Base-by-base conservation (phyloP, 306 rosid species). In the Vigna angularis region DNA sequence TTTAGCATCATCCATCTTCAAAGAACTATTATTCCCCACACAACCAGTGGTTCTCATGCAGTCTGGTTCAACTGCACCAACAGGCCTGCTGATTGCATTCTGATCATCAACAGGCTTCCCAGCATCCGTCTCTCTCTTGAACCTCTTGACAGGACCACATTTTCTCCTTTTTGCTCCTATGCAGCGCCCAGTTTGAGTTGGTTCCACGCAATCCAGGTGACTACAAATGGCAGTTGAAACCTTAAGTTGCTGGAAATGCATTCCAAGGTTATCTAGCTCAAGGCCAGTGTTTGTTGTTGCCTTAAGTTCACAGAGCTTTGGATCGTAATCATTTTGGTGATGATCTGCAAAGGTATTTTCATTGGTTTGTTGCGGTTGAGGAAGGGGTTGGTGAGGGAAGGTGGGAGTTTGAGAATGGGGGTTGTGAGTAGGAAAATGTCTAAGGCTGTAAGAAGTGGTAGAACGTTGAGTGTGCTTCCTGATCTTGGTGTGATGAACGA, bases 121-220 rank as follows among this genome's bases (percentile, higher is more conserved):
- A 40, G 69, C 40, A 14, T 57, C 76, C 9, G 82, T 61, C 50
- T 87, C 93, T 44, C 79, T 91, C 73, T 82, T 87, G 83, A 94
- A 90, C 90, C 97, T 88, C 90, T 92, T 94, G 44, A 92, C 98
- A 48, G 94, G 88, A 75, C 90, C 90, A 26, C 96, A 87, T 82
- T 94, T 94, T 86, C 97, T 89, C 82, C 92, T 86, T 87, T 87
- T 94, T 38, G 98, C 93, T 73, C 98, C 98, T 51, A 77, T 89
- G 69, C 84, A 83, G 47, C 90, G 90, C 48, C 82, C 78, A 66
- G 61, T 83, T 51, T 84, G 82, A 79, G 70, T 78, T 3, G 81
- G 79, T 63, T 87, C 96, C 14, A 17, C 30, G 22, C 58, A 53
- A 69, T 81, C 81, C 56, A 69, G 77, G 26, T 70, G 84, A 68